These are phyloP conservation scores for Xylaria sp. DNA, from an alignment of 2,329 filamentous ascomycete genomes.

Conservation along the genomic window DNA sequence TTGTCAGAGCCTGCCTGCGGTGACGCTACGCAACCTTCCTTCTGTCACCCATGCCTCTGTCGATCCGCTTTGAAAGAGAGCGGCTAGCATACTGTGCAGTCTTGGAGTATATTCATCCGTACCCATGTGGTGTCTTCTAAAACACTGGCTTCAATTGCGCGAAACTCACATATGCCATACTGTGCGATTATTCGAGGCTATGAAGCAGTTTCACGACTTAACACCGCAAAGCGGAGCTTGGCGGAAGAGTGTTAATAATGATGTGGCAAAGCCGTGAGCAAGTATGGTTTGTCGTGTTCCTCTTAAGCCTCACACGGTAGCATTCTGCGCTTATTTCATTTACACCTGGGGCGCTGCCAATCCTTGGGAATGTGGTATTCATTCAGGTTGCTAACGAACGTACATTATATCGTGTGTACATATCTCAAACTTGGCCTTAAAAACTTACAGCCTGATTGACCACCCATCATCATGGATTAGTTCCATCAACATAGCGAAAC, in stretches of 20 bases:
- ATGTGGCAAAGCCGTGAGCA: conserved; percentile 6
- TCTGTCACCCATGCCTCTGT: neutral
- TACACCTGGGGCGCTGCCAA: neutral
- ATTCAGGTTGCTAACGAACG: neutral
- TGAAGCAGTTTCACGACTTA: neutral
- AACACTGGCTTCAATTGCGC: neutral
- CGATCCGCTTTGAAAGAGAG: neutral
- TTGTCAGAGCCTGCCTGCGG: neutral
- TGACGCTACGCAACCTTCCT: neutral
- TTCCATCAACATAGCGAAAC: neutral
- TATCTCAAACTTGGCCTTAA: neutral
- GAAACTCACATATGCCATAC: neutral
- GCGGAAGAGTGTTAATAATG: neutral
- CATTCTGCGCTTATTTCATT: neutral
- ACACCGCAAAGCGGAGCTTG: conserved; percentile 6
- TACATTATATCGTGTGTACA: neutral
- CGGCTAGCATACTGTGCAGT: neutral
- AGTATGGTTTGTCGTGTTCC: neutral
- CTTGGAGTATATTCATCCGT: neutral
- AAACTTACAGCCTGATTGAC: neutral
- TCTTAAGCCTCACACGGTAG: neutral
- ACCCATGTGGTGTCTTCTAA: neutral
- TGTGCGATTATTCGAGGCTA: no score
- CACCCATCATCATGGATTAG: neutral
- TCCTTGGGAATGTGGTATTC: neutral